Evolutionary conservation across 1,284 basidiomycete genomes (phyloP), one percentile per base, ranked within the genome.

Genomic region (Marasmius fiardii): DNA sequence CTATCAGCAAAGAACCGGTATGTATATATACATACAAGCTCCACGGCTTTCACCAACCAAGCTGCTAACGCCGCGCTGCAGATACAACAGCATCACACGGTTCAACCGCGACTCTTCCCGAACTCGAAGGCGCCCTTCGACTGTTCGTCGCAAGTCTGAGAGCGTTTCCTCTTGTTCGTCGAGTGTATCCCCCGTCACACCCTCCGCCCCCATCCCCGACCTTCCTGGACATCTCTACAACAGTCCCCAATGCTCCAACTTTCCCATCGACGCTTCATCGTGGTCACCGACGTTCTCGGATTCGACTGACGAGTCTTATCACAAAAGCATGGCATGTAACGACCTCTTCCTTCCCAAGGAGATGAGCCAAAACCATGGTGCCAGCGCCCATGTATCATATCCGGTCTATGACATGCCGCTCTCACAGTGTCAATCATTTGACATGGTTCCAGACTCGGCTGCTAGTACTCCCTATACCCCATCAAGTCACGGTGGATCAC

Each of bases 1-100:
- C 70, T 82, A 18, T 77, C 79, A 5, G 79, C 79, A n/a, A 82
- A 81, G 71, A 82, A 82, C 66, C 72, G 80, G 80, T 80, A 62
- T 51, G 67, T 55, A 44, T 34, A 6, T 49, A 31, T 18, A 14
- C 11, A 33, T 52, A n/a, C n/a, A 26, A 34, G 8, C 10, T 41
- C 28, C 31, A 24, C n/a, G 18, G 8, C 8, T 14, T 23, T 24
- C 21, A 20, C 12, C 6, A 4, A 12, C 45, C 14, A 11, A 11
- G 12, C 28, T 37, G 48, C 24, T 20, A 31, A n/a, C 12, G 24
- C 21, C 18, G 6, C 21, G n/a, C 5, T 31, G 10, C 21, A 56
- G 54, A n/a, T 58, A 58, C 39, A 58, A 58, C 34, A 58, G 57
- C 51, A 54, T 58, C 18, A 60, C 57, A 23, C 59, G 59, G 1